phyloP scores from a whole-genome alignment of 345 rosid genomes.

The Acer saccharum region DNA sequence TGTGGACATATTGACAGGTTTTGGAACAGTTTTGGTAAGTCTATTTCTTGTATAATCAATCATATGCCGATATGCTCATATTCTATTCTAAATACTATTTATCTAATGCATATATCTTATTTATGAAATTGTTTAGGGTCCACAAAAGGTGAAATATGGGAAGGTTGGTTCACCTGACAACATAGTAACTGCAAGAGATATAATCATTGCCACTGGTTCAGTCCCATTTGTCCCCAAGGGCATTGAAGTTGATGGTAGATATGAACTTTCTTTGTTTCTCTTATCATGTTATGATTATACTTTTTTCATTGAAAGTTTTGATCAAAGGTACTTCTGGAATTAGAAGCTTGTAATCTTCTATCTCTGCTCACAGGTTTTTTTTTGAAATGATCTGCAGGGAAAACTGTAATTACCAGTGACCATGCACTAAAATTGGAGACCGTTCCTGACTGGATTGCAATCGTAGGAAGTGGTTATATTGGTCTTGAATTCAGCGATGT shows the following conservation, averaged over 20 bases:
- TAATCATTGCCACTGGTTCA: conserved; percentile 96
- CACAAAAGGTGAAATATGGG: conserved; percentile 89
- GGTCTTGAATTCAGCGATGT: conserved; percentile 99
- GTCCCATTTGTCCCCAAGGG: conserved; percentile 98
- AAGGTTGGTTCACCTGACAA: conserved; percentile 58
- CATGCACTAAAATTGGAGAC: conserved; percentile 96
- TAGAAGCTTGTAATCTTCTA: conserved; percentile 2
- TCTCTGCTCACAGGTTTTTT: conserved; percentile 8
- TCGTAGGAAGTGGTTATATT: conserved; percentile 98
- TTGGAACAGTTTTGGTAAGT: conserved; percentile 82
- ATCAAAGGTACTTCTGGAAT: background rate
- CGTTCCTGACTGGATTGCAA: conserved; percentile 98
- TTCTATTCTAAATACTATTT: background rate
- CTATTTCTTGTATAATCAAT: conserved; percentile 9
- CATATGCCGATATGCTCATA: background rate
- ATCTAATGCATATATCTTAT: conserved; percentile 15
- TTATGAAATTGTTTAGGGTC: conserved; percentile 56
- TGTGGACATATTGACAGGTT: conserved; percentile 91
- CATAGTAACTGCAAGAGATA: conserved; percentile 69
- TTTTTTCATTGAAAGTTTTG: conserved; percentile 11
- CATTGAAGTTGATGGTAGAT: conserved; percentile 95
- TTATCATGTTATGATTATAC: background rate
- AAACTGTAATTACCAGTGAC: conserved; percentile 98
- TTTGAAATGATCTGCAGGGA: conserved; percentile 57
- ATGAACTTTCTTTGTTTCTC: conserved; percentile 3